Evolutionary conservation across 2,329 filamentous ascomycete genomes (phyloP), one percentile per base, ranked within the genome.

Genomic region (Penicillium sclerotiorum): DNA sequence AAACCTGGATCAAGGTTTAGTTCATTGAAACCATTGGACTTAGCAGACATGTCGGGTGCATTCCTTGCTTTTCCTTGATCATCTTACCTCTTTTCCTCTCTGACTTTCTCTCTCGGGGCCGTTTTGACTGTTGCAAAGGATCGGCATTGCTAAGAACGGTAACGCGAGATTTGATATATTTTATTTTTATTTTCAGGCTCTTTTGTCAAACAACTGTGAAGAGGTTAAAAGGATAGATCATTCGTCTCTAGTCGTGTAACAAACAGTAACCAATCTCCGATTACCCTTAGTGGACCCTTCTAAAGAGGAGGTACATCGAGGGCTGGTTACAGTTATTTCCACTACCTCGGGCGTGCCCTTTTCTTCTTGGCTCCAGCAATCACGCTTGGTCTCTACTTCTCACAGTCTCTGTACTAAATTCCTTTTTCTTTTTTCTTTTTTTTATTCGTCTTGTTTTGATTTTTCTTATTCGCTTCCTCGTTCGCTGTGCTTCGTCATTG

Each of bases 321-420:
- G 43, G 42, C 47, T 49, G 38, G 57, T n/a, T n/a, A n/a, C n/a
- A 23, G 23, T 45, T 66, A 64, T 67, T 66, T 61, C 61, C 64
- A 67, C 62, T 58, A 15, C 43, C 43, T 39, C 33, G 33, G 33
- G 20, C 33, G 15, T 36, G 8, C 15, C 33, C 23, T 43, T 20
- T 23, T 23, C 35, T 15, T 13, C 21, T 37, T 37, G 30, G 20
- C 36, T 17, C 41, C 41, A 30, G 15, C 18, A 38, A 38, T 38
- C 33, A 43, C 40, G 56, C 58, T 64, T 62, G 57, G 53, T 37
- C 42, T 18, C 33, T 18, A 13, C n/a, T 35, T 56, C 28, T 44
- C 37, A 5, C 22, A 39, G 25, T 51, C 23, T 45, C 7, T 15
- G 18, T 33, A 32, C 13, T 17, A 20, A 22, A 27, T 18, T 13